phyloP scores from a whole-genome alignment of 2,329 filamentous ascomycete species.

The Venturia oleaginea region DNA sequence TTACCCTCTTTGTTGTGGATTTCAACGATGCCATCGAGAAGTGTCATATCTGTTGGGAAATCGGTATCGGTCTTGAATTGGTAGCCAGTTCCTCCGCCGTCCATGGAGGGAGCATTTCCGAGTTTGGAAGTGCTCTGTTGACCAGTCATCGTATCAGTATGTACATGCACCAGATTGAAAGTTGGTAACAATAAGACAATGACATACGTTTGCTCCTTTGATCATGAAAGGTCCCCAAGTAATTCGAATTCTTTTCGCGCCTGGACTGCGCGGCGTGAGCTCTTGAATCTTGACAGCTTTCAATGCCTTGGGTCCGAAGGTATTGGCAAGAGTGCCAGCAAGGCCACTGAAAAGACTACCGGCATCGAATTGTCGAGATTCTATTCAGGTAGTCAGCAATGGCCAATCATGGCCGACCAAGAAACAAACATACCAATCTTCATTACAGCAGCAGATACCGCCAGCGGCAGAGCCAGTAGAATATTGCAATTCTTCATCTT shows the following conservation, averaged over 20 bases:
- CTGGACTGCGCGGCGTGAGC: background rate
- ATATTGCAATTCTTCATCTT: background rate
- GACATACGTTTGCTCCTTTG: constrained; percentile 6
- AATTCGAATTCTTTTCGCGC: constrained; percentile 9
- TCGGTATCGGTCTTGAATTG: background rate
- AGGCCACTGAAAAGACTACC: background rate
- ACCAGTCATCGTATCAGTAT: background rate
- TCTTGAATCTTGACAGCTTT: constrained; percentile 6
- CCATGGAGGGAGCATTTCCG: constrained; percentile 9
- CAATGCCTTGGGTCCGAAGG: background rate
- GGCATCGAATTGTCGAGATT: background rate
- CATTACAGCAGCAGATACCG: background rate
- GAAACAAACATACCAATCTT: background rate
- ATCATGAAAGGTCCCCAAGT: constrained; percentile 7
- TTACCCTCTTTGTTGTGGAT: constrained; percentile 3
- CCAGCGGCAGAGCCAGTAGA: background rate
- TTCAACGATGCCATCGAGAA: constrained; percentile 10
- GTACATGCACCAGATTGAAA: background rate
- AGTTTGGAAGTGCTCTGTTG: constrained; percentile 11
- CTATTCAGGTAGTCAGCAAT: background rate
- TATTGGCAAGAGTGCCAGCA: background rate
- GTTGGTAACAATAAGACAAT: no score
- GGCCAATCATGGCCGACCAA: no score
- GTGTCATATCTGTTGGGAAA: constrained; percentile 7
- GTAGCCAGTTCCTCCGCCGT: constrained; percentile 10